Evolutionary conservation across 352 stramenopile species (phyloP).

Genomic region (Globisporangium uncinulatum): DNA sequence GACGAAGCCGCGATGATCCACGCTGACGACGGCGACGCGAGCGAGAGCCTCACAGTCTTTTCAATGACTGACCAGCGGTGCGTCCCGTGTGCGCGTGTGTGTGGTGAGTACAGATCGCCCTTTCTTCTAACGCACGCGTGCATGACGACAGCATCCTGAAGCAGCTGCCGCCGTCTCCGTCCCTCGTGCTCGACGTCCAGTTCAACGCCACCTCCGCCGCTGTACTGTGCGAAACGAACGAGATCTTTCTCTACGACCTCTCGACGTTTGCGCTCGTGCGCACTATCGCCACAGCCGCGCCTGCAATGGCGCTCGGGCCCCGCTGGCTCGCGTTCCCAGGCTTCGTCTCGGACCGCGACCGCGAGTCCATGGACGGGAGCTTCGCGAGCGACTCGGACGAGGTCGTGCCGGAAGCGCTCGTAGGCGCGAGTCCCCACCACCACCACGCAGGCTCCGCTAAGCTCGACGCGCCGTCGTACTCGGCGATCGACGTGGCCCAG

Average conservation of each 20-base stretch:
- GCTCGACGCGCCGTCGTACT: constrained; percentile 35
- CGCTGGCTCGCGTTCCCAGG: constrained; percentile 72
- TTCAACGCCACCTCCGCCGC: constrained; percentile 47
- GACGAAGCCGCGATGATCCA: constrained; percentile 30
- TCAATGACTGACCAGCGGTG: constrained; percentile 47
- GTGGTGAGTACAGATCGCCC: background rate
- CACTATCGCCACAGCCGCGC: constrained; percentile 40
- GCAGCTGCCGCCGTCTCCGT: constrained; percentile 45
- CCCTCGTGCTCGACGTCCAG: constrained; percentile 63
- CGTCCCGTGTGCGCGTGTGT: background rate
- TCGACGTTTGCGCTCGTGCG: constrained; percentile 36
- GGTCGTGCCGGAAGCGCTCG: constrained; percentile 22
- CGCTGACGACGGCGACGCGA: constrained; percentile 21
- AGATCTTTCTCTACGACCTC: constrained; percentile 66
- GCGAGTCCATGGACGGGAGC: constrained; percentile 19
- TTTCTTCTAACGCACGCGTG: background rate
- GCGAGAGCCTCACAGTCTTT: constrained; percentile 47
- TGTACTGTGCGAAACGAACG: constrained; percentile 59
- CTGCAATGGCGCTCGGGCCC: constrained; percentile 56
- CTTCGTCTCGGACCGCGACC: constrained; percentile 19
- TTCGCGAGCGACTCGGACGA: constrained; percentile 46
- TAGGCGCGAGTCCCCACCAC: constrained; percentile 3
- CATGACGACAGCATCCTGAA: constrained; percentile 34
- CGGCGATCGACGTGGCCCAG: constrained; percentile 78
- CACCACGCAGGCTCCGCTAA: constrained; percentile 11